Conservation (phyloP, 306 rosid species). For the Comarum palustre region DNA sequence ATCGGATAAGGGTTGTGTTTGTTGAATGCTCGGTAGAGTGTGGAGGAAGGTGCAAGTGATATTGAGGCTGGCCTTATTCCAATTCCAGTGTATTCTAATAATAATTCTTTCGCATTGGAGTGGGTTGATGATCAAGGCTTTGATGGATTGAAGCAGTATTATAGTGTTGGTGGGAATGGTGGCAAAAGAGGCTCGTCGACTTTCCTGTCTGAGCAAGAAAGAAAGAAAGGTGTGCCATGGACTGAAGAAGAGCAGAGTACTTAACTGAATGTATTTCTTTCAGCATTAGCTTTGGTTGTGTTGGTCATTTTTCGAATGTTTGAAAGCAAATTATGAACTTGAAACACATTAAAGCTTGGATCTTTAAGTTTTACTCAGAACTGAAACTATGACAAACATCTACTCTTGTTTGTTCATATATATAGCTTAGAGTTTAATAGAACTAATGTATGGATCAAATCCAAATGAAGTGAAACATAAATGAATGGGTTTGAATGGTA, state of each 20-base stretch:
- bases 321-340: too few species aligned
- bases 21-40: too few species aligned
- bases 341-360: neutral
- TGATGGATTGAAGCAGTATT: conserved; percentile 60
- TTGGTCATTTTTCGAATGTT: neutral
- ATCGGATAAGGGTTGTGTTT: too few species aligned
- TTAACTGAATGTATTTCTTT: neutral
- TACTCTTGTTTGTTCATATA: neutral
- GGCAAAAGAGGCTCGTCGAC: conserved; percentile 54
- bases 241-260: conserved; percentile 88
- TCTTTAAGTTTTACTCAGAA: neutral
- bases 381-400: neutral
- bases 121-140: conserved; percentile 49
- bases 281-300: neutral
- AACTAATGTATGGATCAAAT: too few species aligned
- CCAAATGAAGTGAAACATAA: too few species aligned
- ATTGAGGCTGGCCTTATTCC: conserved; percentile 86
- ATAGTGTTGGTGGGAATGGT: conserved; percentile 32
- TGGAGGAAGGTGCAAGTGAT: conserved; percentile 77
- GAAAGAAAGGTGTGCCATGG: conserved; percentile 93
- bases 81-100: conserved; percentile 47
- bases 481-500: too few species aligned
- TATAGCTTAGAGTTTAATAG: neutral
- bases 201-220: conserved; percentile 68
- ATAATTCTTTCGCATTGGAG: conserved; percentile 66